These are phyloP conservation scores for sunflower (Helianthus annuus) DNA, from an alignment of 129 eudicot species.

Conservation along the genomic window DNA sequence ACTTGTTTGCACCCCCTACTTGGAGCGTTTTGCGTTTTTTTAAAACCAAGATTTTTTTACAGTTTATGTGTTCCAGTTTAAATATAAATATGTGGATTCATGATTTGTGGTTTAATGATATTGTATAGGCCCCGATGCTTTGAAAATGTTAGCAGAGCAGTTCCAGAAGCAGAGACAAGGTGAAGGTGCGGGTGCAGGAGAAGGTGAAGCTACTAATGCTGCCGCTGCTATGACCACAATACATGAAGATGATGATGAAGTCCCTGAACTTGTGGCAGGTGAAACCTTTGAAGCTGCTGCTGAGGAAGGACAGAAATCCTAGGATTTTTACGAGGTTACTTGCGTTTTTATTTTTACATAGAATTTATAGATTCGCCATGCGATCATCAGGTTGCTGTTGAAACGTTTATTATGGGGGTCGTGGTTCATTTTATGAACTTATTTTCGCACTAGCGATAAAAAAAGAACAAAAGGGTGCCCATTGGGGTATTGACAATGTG, in stretches of 20 bases:
- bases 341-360: neutral
- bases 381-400: neutral
- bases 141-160: constrained; percentile 79
- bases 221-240: constrained; percentile 26
- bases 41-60: neutral
- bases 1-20: no score
- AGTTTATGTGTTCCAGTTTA: neutral
- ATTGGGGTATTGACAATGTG: no score
- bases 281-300: constrained; percentile 92
- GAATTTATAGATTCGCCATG: neutral
- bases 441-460: no score
- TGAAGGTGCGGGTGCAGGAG: constrained; percentile 36
- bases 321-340: constrained; percentile 24
- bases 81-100: no score
- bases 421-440: neutral
- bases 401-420: neutral
- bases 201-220: constrained; percentile 8
- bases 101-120: constrained; percentile 5
- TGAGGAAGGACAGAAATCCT: constrained; percentile 66
- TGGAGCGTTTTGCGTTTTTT: no score
- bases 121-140: constrained; percentile 76
- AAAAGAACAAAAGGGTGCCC: no score
- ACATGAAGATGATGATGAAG: constrained; percentile 86
- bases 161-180: constrained; percentile 62
- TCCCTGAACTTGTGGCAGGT: constrained; percentile 85